Base-by-base conservation (phyloP, 2,329 filamentous ascomycete species). In the Anthostomella pinea region DNA sequence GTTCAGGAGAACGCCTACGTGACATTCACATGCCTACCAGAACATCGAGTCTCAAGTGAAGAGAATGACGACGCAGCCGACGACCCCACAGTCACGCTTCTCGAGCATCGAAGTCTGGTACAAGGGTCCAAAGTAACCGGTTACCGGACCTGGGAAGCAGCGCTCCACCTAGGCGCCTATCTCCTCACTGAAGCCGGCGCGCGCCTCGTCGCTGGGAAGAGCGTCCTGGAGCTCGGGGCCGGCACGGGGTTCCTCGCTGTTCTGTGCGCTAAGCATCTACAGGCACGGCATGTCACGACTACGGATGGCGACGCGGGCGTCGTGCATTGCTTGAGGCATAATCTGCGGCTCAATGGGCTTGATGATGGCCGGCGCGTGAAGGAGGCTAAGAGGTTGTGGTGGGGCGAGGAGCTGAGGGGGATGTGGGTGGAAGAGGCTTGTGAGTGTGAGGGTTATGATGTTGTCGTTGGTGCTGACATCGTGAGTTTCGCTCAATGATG, bases 141-240 rank as follows among this genome's bases (percentile, higher is more conserved):
- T 0, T 75, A 81, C 31, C 72, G 81, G 23, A 86, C 82, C 3
- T 85, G 82, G 82, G 81, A 85, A 60, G 81, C 78, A 4, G 77
- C 81, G 6, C 63, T 85, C 4, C 75, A 83, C 48, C 70, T 85
- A 2, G 80, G 71, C 8, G 70, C 74, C 3, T 85, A 77, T 52
- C 66, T 85, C 3, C 59, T 70, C 10, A 68, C 57, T 5, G 51
- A 62, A 4, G 30, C 52, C 8, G 75, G 75, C n/a, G 61, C 58
- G 26, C 43, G 54, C 2, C 52, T 72, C 4, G 58, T 85, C 13
- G 51, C 53, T 4, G 70, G 66, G 3, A 81, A 77, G 48, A 70
- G 62, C 11, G 58, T 85, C 2, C 64, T 85, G 5, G 81, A 85
- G 53, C 68, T 85, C 4, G 82, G 82, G 20, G 78, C 79, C 14